Evolutionary conservation across 2,329 filamentous ascomycete species (phyloP).

Genomic region (Parafenestella ontariensis): DNA sequence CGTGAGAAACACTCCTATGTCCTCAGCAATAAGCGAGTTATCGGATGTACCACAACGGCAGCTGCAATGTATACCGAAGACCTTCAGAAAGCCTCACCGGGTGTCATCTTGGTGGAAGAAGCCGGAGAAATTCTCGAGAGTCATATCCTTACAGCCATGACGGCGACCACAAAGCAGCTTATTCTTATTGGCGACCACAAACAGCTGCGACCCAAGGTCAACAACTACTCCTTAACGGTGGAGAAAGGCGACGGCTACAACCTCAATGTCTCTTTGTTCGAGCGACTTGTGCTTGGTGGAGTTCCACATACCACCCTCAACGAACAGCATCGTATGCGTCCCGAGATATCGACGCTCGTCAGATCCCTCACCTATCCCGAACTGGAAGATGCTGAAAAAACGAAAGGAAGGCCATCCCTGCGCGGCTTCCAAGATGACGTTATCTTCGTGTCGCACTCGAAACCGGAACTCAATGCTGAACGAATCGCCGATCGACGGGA

Average conservation of each 20-base stretch:
- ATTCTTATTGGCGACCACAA: slow-evolving; percentile 77
- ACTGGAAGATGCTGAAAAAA: slow-evolving; percentile 63
- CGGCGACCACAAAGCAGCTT: slow-evolving; percentile 64
- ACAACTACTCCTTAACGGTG: slow-evolving; percentile 65
- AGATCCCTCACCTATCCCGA: slow-evolving; percentile 67
- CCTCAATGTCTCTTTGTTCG: slow-evolving; percentile 72
- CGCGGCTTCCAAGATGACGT: slow-evolving; percentile 67
- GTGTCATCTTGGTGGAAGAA: slow-evolving; percentile 72
- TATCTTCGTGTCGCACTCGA: slow-evolving; percentile 70
- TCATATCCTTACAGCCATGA: slow-evolving; percentile 69
- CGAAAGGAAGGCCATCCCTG: slow-evolving; percentile 55
- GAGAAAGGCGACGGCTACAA: slow-evolving; percentile 72
- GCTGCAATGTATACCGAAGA: slow-evolving; percentile 67
- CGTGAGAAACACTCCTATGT: slow-evolving; percentile 35
- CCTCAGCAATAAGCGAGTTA: slow-evolving; percentile 64
- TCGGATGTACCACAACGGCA: slow-evolving; percentile 75
- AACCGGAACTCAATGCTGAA: slow-evolving; percentile 58
- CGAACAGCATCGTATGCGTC: slow-evolving; percentile 73
- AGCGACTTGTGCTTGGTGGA: slow-evolving; percentile 66
- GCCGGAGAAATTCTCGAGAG: slow-evolving; percentile 76
- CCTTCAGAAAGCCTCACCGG: slow-evolving; percentile 62
- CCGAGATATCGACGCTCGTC: slow-evolving; percentile 69
- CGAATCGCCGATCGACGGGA: slow-evolving; percentile 60
- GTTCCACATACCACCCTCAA: slow-evolving; percentile 62
- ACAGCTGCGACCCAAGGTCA: slow-evolving; percentile 73